Evolutionary conservation across 345 rosid species (phyloP).

Genomic region (Acer campestre): DNA sequence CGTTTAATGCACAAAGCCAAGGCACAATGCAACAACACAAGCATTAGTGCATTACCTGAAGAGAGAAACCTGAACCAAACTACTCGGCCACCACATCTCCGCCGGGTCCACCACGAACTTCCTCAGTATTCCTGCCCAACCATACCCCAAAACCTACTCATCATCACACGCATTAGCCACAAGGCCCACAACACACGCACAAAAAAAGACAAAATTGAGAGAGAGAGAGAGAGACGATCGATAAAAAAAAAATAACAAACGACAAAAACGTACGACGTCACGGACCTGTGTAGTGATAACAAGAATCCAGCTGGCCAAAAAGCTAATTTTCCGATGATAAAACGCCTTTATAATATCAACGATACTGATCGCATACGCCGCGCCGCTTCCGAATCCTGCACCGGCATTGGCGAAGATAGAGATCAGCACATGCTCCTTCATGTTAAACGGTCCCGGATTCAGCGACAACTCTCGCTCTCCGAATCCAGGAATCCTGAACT

Average conservation of each 20-base stretch:
- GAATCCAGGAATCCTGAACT: conserved; percentile 37
- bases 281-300: conserved; percentile 62
- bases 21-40: no score
- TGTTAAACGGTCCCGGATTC: conserved; percentile 55
- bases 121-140: conserved; percentile 74
- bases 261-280: no score
- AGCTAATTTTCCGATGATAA: conserved; percentile 54
- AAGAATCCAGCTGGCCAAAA: conserved; percentile 61
- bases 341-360: conserved; percentile 59
- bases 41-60: conserved; percentile 42
- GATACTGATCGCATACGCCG: conserved; percentile 60
- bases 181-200: neutral
- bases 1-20: neutral
- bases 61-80: conserved; percentile 64
- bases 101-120: conserved; percentile 65
- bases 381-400: conserved; percentile 49
- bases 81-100: conserved; percentile 74
- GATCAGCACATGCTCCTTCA: conserved; percentile 54
- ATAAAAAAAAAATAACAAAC: no score
- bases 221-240: neutral
- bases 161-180: neutral
- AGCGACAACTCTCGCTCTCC: conserved; percentile 46
- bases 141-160: conserved; percentile 60
- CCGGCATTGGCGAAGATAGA: conserved; percentile 65
- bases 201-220: neutral